Percentiles rank a stretch among this genome's conserved stretches.
These are phyloP conservation scores for Colletotrichum nymphaeae DNA, from an alignment of 2,329 filamentous ascomycete species.

Conservation along the genomic window DNA sequence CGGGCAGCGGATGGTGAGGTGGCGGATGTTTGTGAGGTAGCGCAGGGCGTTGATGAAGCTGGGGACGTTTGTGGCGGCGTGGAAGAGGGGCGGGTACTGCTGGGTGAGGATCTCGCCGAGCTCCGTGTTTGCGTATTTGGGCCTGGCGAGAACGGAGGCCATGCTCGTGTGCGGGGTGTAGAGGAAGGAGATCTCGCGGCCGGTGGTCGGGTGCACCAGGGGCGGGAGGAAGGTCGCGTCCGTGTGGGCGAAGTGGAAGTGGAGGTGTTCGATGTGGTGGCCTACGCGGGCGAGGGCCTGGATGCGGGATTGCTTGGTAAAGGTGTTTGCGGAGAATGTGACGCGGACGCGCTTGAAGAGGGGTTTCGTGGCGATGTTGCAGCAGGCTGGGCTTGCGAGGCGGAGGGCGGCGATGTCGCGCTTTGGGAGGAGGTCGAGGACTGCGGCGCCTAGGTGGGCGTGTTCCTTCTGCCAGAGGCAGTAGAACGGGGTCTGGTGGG, in stretches of 20 bases:
- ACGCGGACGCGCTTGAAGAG: constrained; percentile 77
- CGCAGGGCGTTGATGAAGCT: constrained; percentile 83
- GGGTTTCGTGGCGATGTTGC: constrained; percentile 74
- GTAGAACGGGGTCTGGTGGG: constrained; percentile 60
- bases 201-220: constrained; percentile 81
- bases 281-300: constrained; percentile 83
- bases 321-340: constrained; percentile 79
- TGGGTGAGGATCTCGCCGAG: constrained; percentile 85
- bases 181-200: constrained; percentile 82
- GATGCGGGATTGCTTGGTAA: constrained; percentile 79
- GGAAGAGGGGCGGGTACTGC: constrained; percentile 90
- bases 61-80: constrained; percentile 87
- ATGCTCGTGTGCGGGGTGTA: constrained; percentile 82
- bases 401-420: constrained; percentile 70
- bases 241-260: constrained; percentile 81
- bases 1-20: constrained; percentile 82
- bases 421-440: constrained; percentile 62
- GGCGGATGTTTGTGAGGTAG: constrained; percentile 75
- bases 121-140: constrained; percentile 83
- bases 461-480: constrained; percentile 64
- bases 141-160: constrained; percentile 69
- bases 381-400: constrained; percentile 76
- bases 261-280: constrained; percentile 81
- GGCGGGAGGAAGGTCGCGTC: constrained; percentile 85
- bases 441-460: constrained; percentile 55